phyloP scores from a whole-genome alignment of 2,329 filamentous ascomycete species.

The Calonectria pseudoreteaudii region DNA sequence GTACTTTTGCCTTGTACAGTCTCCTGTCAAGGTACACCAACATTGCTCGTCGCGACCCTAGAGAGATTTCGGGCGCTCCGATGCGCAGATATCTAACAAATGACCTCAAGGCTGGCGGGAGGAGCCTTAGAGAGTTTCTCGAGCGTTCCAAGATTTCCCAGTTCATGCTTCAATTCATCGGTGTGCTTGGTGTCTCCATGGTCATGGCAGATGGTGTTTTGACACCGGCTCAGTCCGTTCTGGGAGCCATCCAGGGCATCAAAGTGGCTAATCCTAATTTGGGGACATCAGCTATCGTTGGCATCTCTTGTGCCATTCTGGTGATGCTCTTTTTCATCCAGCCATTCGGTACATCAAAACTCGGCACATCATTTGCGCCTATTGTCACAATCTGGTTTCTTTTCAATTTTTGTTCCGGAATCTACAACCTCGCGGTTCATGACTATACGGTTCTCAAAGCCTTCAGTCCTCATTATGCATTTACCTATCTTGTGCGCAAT shows the following conservation, averaged over 20 bases:
- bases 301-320: slow-evolving; percentile 71
- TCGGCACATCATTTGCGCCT: slow-evolving; percentile 73
- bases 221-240: slow-evolving; percentile 75
- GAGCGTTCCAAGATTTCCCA: slow-evolving; percentile 66
- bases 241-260: slow-evolving; percentile 74
- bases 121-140: slow-evolving; percentile 64
- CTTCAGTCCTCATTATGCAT: slow-evolving; percentile 68
- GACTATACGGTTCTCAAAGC: slow-evolving; percentile 65
- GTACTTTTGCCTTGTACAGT: slow-evolving; percentile 75
- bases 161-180: slow-evolving; percentile 66
- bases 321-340: slow-evolving; percentile 72
- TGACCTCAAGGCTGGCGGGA: slow-evolving; percentile 63
- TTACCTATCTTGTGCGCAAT: slow-evolving; percentile 68
- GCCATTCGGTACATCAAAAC: slow-evolving; percentile 70
- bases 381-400: slow-evolving; percentile 75
- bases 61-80: slow-evolving; percentile 53
- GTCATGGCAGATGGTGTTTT: slow-evolving; percentile 74
- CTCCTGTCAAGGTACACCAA: slow-evolving; percentile 68
- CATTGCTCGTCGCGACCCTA: slow-evolving; percentile 69
- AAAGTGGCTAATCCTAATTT: slow-evolving; percentile 68
- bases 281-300: slow-evolving; percentile 66
- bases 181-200: slow-evolving; percentile 73
- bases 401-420: slow-evolving; percentile 70
- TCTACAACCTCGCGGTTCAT: slow-evolving; percentile 68
- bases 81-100: slow-evolving; percentile 68